phyloP scores from a whole-genome alignment of 1,139 yeast genomes.

The Kazachstania sp. region DNA sequence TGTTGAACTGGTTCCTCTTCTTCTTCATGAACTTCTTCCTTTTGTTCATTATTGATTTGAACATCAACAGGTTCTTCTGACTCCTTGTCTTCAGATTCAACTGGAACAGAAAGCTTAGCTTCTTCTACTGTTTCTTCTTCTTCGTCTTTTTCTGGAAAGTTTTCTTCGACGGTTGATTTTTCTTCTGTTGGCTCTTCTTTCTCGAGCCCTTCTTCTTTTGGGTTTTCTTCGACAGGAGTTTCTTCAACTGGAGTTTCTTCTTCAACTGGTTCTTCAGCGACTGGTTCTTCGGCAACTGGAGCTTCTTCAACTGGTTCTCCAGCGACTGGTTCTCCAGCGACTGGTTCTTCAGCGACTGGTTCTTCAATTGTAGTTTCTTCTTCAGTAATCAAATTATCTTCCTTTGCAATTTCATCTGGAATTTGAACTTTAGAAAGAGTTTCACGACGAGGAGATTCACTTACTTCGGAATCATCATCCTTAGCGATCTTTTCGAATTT shows the following conservation, averaged over 20 bases:
- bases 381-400: constrained; percentile 1
- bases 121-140: neutral
- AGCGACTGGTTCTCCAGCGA: neutral
- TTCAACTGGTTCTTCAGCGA: constrained; percentile 1
- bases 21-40: too few relatives aligned
- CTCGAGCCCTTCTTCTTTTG: neutral
- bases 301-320: neutral
- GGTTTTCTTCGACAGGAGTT: constrained; percentile 1
- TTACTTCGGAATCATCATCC: constrained; percentile 3
- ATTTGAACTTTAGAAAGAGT: constrained; percentile 2
- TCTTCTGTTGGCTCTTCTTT: neutral
- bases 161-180: neutral
- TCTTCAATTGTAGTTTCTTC: constrained; percentile 3
- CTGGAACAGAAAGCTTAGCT: neutral
- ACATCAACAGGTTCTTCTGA: neutral
- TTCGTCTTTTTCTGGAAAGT: neutral
- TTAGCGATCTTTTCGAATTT: constrained; percentile 26
- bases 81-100: neutral
- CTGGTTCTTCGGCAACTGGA: neutral
- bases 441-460: neutral
- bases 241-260: neutral
- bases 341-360: constrained; percentile 3
- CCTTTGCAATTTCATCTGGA: constrained; percentile 6
- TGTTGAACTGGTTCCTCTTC: too few relatives aligned
- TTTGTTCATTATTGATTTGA: neutral